A percentile compares a stretch with the other conserved stretches of the same genome.
phyloP scores from a whole-genome alignment of 1,284 basidiomycete genomes.

The Austropuccinia psidii region DNA sequence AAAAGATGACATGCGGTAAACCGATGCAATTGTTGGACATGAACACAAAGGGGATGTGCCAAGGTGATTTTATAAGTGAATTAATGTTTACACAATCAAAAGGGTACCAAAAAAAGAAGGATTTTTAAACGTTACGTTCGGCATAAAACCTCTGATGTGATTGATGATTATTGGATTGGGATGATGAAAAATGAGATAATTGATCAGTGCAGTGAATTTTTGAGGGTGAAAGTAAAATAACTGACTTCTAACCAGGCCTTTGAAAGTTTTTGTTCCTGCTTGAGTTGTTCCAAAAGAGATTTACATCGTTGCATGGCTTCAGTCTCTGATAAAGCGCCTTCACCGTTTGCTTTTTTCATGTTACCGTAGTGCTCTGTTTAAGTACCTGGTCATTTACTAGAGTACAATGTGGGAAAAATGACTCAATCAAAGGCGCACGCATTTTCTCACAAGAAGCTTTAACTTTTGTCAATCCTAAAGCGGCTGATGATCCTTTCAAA shows the following conservation, averaged over 20 bases:
- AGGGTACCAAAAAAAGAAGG: not conserved
- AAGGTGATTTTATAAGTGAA: no score
- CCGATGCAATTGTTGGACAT: no score
- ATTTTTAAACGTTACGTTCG: constrained; percentile 18
- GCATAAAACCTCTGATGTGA: constrained; percentile 33
- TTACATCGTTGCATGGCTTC: constrained; percentile 32
- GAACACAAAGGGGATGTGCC: no score
- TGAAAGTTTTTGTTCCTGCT: constrained; percentile 29
- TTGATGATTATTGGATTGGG: not conserved
- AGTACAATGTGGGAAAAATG: not conserved
- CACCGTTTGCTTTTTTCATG: constrained; percentile 25
- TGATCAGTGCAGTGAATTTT: not conserved
- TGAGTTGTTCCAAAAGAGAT: constrained; percentile 20
- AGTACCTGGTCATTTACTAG: not conserved
- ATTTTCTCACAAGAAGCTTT: constrained; percentile 77
- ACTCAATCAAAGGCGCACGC: constrained; percentile 45
- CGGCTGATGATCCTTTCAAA: constrained; percentile 87
- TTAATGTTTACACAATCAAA: no score
- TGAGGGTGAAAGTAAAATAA: not conserved
- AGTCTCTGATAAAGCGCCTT: constrained; percentile 11
- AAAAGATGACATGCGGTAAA: no score
- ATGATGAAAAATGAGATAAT: not conserved
- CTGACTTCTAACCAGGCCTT: constrained; percentile 35
- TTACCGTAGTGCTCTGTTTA: constrained; percentile 29
- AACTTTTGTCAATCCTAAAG: constrained; percentile 72